Evolutionary conservation across 495 filamentous ascomycete species (phyloP).

Genomic region (Penicillium macrosclerotiorum): DNA sequence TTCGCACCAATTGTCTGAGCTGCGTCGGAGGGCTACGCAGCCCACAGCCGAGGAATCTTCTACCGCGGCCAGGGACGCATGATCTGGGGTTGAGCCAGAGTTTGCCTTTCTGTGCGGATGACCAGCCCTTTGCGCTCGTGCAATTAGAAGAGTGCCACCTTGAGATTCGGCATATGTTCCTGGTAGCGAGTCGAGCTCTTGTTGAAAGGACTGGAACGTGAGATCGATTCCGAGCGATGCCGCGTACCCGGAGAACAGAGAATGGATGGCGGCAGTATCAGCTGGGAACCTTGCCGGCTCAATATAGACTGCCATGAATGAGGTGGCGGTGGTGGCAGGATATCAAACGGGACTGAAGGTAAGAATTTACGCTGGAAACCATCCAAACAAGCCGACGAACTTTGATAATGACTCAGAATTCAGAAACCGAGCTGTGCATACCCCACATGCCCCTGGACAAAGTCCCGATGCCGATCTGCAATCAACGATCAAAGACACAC

Average conservation of each 20-base stretch:
- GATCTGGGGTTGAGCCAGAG: background rate
- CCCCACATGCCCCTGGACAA: no score
- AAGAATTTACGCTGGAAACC: no score
- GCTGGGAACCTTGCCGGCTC: constrained; percentile 26
- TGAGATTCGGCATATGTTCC: constrained; percentile 49
- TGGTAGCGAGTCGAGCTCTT: constrained; percentile 51
- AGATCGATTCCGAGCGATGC: constrained; percentile 53
- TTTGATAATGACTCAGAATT: no score
- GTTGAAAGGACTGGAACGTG: constrained; percentile 54
- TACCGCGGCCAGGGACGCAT: background rate
- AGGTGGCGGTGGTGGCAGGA: no score
- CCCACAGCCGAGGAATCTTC: constrained; percentile 34
- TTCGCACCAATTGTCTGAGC: constrained; percentile 44
- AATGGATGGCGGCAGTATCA: constrained; percentile 32
- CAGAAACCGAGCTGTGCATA: no score
- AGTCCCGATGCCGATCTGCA: no score
- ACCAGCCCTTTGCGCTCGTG: constrained; percentile 19
- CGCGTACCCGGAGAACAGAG: constrained; percentile 55
- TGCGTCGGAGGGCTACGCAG: constrained; percentile 42
- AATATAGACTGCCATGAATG: constrained; percentile 33
- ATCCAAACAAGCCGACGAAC: no score
- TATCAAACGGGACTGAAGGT: no score
- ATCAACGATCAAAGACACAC: no score
- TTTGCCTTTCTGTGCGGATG: background rate
- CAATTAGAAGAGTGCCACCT: constrained; percentile 48